Evolutionary conservation across 164 flowering plant species (phyloP), one percentile per base, ranked within the genome.

Genomic region (Annona squamosa): DNA sequence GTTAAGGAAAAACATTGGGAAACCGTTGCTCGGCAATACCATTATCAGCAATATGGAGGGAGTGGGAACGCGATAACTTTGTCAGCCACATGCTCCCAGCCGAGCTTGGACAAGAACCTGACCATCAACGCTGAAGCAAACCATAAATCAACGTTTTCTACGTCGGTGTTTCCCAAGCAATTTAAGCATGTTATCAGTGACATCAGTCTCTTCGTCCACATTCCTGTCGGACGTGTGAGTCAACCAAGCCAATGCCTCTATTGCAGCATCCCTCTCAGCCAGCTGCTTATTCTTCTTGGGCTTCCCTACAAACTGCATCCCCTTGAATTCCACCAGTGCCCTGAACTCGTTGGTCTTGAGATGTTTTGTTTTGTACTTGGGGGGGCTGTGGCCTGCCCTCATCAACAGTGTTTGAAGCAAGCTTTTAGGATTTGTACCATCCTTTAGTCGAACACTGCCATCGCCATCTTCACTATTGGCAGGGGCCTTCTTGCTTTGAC

Each of bases 281-380:
- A 95, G 90, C 71, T 86, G 89, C 81, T 95, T 95, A 82, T 87
- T 95, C 80, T 74, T 90, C 86, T 90, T 87, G 46, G 98, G 98
- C 75, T 95, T 95, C 37, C 98, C 98, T 1, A 95, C 98, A 82
- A 95, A 95, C 77, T 95, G 99, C 98, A 93, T 93, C 3, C 97
- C 99, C 81, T 93, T 95, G 82, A 95, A 91, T 81, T 95, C 99
- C 45, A 88, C 93, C 74, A 95, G 79, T 47, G 93, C 96, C 78
- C 97, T 83, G 74, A 91, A 95, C 73, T 95, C 99, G 75, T 95
- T 95, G 19, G 98, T 89, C 82, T 89, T 93, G 13, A 93, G 91
- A 80, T 95, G 99, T 81, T 93, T 95, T 16, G 90, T 84, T 77
- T 95, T 95, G 87, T 95, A 95, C 64, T 89, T 95, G 4, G 98